Base-by-base conservation (phyloP, 1,139 yeast genomes). In the Magnusiomyces sp. region DNA sequence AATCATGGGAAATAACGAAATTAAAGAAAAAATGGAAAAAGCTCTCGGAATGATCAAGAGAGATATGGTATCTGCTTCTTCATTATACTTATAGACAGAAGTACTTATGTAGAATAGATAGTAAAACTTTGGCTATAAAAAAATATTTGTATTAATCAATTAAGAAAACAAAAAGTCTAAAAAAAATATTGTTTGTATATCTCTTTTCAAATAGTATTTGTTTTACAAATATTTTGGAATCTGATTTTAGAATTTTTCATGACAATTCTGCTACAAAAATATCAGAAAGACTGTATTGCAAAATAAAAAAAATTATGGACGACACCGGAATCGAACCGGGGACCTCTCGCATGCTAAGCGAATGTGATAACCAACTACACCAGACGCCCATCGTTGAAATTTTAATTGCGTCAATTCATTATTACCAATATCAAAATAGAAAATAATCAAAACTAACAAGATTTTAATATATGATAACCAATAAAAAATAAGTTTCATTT, bases 41-140 rank as follows among this genome's bases (percentile, higher is more conserved):
- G 86, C 95, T 2, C 74, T 84, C 60, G 88, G 79, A 59, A 70
- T 90, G 65, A 88, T 94, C 54, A 95, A 89, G 65, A 83, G 99
- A 68, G 99, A 94, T 68, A 84, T 92, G 59, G 97, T 92, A 48
- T 84, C 95, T 56, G 97, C 98, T 36, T 95, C 95, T 27, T 88
- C 97, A 6, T 75, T 92, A 71, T 92, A 88, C 66, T 74, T 87
- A 53, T 71, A 68, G 40, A n/a, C n/a, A n/a, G n/a, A n/a, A 19
- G 20, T 39, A 20, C 13, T 5, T 36, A 36, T 9, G 14, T 36
- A n/a, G n/a, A n/a, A n/a, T n/a, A n/a, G n/a, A n/a, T n/a, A n/a
- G n/a, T n/a, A n/a, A 23, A 6, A 7, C 20, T 40, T 37, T 37
- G 40, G 7, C 10, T 37, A 37, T 7, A 37, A n/a, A 37, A 37